phyloP scores from a whole-genome alignment of 2,329 filamentous ascomycete species.

The Calonectria fujianensis region DNA sequence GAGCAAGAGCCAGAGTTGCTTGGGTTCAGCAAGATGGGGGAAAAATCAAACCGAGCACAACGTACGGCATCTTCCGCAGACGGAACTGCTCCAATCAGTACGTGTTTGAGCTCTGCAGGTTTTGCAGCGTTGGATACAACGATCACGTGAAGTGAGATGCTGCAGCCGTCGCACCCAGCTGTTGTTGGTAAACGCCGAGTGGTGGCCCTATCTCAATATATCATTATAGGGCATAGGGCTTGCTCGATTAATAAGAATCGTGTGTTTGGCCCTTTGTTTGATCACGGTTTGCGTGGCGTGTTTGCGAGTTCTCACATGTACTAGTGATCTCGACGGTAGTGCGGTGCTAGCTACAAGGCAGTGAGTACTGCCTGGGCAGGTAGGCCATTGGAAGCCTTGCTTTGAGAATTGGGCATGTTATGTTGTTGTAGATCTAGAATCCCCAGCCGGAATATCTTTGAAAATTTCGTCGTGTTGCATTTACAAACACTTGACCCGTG shows the following conservation, averaged over 20 bases:
- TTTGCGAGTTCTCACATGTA: neutral
- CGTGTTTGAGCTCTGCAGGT: constrained; percentile 16
- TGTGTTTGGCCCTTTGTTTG: neutral
- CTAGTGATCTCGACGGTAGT: neutral
- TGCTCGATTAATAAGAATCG: neutral
- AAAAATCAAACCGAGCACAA: constrained; percentile 9
- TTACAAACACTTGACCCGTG: neutral
- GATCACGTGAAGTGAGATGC: constrained; percentile 26
- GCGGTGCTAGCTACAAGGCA: neutral
- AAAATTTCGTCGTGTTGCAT: neutral
- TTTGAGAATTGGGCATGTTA: neutral
- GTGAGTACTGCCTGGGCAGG: neutral
- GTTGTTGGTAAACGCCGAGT: neutral
- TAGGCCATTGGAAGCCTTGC: neutral
- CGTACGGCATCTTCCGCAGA: constrained; percentile 1
- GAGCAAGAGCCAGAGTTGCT: neutral
- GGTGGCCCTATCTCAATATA: constrained; percentile 3
- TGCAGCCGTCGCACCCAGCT: constrained; percentile 3
- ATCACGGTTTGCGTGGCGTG: neutral
- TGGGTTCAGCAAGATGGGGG: neutral
- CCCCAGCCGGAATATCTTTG: neutral
- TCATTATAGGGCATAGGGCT: neutral
- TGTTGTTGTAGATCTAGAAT: neutral
- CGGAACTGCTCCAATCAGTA: constrained; percentile 9
- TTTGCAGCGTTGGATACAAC: neutral